These are phyloP conservation scores for Hygrophorus pudorinus DNA, from an alignment of 768 basidiomycete genomes.

Conservation along the genomic window DNA sequence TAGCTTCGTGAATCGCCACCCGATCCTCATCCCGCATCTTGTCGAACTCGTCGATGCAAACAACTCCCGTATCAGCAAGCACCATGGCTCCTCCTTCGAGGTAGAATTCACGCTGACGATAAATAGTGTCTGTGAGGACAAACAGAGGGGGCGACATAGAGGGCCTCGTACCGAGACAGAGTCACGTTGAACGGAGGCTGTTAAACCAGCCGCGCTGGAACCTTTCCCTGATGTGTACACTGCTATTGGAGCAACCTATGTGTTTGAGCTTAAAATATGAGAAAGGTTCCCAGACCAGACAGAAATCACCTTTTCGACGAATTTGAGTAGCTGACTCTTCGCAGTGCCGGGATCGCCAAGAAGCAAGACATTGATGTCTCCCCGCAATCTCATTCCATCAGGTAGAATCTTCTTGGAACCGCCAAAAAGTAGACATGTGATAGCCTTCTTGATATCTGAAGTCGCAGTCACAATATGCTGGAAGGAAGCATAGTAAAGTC, in stretches of 20 bases:
- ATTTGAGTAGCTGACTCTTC: slow-evolving; percentile 95
- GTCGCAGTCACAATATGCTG: slow-evolving; percentile 8
- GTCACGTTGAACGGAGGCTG: slow-evolving; percentile 94
- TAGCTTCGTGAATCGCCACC: slow-evolving; percentile 98
- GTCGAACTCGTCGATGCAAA: slow-evolving; percentile 99
- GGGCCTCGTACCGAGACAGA: slow-evolving; percentile 60
- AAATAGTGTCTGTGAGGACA: background rate
- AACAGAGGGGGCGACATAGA: background rate
- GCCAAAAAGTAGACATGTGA: slow-evolving; percentile 91
- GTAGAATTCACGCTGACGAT: slow-evolving; percentile 84
- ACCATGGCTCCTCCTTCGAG: slow-evolving; percentile 99
- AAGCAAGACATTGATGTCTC: slow-evolving; percentile 94
- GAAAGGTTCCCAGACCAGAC: background rate
- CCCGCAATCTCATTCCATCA: slow-evolving; percentile 93
- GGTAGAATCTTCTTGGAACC: slow-evolving; percentile 96
- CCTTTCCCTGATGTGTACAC: slow-evolving; percentile 99
- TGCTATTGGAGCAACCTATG: slow-evolving; percentile 88
- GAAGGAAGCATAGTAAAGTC: background rate
- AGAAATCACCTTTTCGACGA: slow-evolving; percentile 78
- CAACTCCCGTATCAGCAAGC: slow-evolving; percentile 93
- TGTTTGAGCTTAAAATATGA: background rate
- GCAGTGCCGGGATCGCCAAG: slow-evolving; percentile 98
- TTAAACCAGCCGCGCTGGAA: slow-evolving; percentile 95
- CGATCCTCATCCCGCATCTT: slow-evolving; percentile 99
- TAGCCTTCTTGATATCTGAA: slow-evolving; percentile 95